Evolutionary conservation across 75 land plant genomes (phyloP).

Genomic region (Sequoia sempervirens): DNA sequence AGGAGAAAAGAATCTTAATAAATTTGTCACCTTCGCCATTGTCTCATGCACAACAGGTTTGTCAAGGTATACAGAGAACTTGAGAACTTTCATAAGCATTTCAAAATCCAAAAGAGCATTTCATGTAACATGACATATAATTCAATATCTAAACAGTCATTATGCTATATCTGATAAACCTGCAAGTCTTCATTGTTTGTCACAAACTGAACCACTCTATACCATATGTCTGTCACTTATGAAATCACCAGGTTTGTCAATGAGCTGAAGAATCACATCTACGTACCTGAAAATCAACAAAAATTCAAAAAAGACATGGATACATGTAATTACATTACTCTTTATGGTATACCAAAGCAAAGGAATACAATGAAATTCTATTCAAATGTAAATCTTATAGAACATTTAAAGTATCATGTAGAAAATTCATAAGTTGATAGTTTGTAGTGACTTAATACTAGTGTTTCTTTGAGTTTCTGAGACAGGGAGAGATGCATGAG

Average conservation of each 20-base stretch:
- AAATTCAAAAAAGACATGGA: not conserved
- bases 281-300: constrained; percentile 72
- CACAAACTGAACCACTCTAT: constrained; percentile 95
- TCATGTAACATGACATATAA: constrained; percentile 2
- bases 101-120: constrained; percentile 8
- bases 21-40: constrained; percentile 82
- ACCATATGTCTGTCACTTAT: constrained; percentile 99
- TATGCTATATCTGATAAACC: constrained; percentile 27
- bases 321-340: not conserved
- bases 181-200: constrained; percentile 99
- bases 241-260: constrained; percentile 99
- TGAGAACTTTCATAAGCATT: not conserved
- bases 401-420: not conserved
- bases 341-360: not conserved
- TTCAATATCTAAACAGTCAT: not conserved
- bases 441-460: not conserved
- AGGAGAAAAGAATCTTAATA: not conserved
- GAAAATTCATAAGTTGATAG: not conserved
- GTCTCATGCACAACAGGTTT: constrained; percentile 98
- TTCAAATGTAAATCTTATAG: not conserved
- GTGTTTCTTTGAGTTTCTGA: too few species aligned
- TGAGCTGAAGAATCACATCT: constrained; percentile 96
- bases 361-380: not conserved
- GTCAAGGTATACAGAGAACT: constrained; percentile 51
- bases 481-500: too few species aligned